Evolutionary conservation across 1,139 yeast species (phyloP).

Genomic region (Spencermartinsiella ligniputridi): DNA sequence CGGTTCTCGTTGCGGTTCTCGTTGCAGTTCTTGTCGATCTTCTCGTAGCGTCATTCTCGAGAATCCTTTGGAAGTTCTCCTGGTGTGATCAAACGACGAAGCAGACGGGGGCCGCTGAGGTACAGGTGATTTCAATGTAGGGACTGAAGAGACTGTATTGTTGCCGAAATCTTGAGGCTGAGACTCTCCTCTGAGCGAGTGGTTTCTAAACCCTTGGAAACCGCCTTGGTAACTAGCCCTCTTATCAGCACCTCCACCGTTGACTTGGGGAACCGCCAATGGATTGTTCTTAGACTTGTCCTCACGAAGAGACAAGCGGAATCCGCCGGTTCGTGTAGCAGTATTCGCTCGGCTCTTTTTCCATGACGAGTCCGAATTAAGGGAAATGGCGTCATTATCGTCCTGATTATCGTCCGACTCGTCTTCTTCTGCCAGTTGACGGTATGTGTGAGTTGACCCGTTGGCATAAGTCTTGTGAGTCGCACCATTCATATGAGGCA

Average conservation of each 20-base stretch:
- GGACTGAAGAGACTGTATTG: not conserved
- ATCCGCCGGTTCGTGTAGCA: constrained; percentile 4
- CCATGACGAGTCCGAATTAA: constrained; percentile 32
- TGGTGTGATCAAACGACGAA: not conserved
- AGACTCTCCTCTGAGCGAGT: constrained; percentile 2
- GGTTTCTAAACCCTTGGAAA: constrained; percentile 2
- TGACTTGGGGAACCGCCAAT: not conserved
- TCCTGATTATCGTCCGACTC: constrained; percentile 9
- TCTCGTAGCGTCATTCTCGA: not conserved
- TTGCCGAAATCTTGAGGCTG: not conserved
- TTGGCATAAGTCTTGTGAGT: not conserved
- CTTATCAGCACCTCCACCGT: not conserved
- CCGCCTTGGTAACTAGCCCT: too few species aligned
- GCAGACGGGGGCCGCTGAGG: not conserved
- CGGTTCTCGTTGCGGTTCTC: not conserved
- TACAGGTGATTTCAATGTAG: not conserved
- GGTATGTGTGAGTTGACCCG: not conserved
- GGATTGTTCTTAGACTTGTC: constrained; percentile 7
- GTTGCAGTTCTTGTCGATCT: not conserved
- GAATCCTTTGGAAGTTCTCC: not conserved
- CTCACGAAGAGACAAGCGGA: constrained; percentile 16
- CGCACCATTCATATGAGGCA: not conserved
- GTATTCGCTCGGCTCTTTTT: constrained; percentile 18
- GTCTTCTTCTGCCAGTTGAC: constrained; percentile 7
- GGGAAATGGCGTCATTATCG: constrained; percentile 27